phyloP scores from a whole-genome alignment of 1,284 basidiomycete genomes.

The Puccinia polysora region DNA sequence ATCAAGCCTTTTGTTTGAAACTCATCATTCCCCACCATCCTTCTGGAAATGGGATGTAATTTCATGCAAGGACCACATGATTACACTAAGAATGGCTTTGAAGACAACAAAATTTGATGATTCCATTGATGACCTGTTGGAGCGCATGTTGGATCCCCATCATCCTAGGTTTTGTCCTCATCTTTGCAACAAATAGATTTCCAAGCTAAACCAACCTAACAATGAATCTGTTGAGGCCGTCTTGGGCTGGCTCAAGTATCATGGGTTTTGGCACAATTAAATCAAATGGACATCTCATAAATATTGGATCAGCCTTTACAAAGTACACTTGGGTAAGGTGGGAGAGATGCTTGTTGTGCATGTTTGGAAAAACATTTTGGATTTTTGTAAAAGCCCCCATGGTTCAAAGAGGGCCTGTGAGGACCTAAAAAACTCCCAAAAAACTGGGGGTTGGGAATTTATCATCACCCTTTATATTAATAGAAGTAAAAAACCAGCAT shows the following conservation, averaged over 20 bases:
- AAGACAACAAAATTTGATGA: slow-evolving; percentile 15
- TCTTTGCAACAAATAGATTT: slow-evolving; percentile 14
- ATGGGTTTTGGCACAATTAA: slow-evolving; percentile 3
- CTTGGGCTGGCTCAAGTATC: slow-evolving; percentile 15
- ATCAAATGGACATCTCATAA: slow-evolving; percentile 24
- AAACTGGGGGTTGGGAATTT: no score
- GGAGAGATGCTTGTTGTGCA: slow-evolving; percentile 38
- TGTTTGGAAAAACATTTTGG: no score
- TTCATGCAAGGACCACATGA: slow-evolving; percentile 21
- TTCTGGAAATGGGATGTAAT: background rate
- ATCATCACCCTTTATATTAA: no score
- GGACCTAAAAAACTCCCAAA: no score
- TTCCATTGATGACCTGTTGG: slow-evolving; percentile 33
- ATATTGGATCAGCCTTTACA: slow-evolving; percentile 32
- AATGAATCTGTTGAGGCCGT: slow-evolving; percentile 33
- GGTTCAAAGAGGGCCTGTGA: no score
- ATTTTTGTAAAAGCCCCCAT: no score
- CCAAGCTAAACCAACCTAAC: slow-evolving; percentile 12
- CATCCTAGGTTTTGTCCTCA: slow-evolving; percentile 16
- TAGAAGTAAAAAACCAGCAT: no score
- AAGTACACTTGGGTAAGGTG: slow-evolving; percentile 17
- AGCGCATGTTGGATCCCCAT: slow-evolving; percentile 25
- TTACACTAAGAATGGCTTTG: slow-evolving; percentile 28
- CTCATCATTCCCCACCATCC: slow-evolving; percentile 9
- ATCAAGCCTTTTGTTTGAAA: slow-evolving; percentile 23